Percentiles rank a stretch among this genome's conserved stretches.
Conservation (phyloP, 2,329 filamentous ascomycete genomes). For the Clarireedia monteithiana region DNA sequence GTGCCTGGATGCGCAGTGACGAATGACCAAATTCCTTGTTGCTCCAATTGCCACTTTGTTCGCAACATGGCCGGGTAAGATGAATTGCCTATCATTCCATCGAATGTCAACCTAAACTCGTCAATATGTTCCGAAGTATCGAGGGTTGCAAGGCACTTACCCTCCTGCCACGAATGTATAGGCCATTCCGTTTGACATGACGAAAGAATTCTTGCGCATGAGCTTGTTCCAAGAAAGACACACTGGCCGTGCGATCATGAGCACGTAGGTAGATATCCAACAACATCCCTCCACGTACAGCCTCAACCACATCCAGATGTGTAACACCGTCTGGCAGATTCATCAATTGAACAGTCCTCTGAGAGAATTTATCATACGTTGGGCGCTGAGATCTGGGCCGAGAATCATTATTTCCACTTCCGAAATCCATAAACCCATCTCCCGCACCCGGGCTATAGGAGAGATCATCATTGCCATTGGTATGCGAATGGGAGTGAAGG, state of each 20-base stretch:
- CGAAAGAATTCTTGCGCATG: conserved; percentile 58
- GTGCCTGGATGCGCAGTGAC: conserved; percentile 46
- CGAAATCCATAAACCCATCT: conserved; percentile 19
- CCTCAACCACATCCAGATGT: conserved; percentile 55
- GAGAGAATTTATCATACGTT: conserved; percentile 25
- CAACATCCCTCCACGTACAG: conserved; percentile 62
- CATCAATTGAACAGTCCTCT: conserved; percentile 53
- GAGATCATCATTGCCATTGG: conserved; percentile 18
- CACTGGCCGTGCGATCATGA: conserved; percentile 50
- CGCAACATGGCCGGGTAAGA: conserved; percentile 53
- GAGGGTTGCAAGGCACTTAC: conserved; percentile 37
- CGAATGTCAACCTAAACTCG: conserved; percentile 51
- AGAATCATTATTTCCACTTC: conserved; percentile 19
- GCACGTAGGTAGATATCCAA: conserved; percentile 58
- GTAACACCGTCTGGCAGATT: conserved; percentile 56
- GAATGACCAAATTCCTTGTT: conserved; percentile 66
- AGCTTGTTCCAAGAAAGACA: conserved; percentile 62
- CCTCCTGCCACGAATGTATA: conserved; percentile 62
- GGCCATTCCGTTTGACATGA: conserved; percentile 53
- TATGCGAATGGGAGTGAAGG: conserved; percentile 11
- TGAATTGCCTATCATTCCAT: conserved; percentile 67
- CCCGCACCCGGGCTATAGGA: conserved; percentile 14
- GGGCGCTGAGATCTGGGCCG: conserved; percentile 15
- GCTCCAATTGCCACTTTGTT: conserved; percentile 58
- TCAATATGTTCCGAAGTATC: background rate